Evolutionary conservation across 371 early-diverging fungal genomes (phyloP), one percentile per base, ranked within the genome.

Genomic region (Mucor ambiguus): DNA sequence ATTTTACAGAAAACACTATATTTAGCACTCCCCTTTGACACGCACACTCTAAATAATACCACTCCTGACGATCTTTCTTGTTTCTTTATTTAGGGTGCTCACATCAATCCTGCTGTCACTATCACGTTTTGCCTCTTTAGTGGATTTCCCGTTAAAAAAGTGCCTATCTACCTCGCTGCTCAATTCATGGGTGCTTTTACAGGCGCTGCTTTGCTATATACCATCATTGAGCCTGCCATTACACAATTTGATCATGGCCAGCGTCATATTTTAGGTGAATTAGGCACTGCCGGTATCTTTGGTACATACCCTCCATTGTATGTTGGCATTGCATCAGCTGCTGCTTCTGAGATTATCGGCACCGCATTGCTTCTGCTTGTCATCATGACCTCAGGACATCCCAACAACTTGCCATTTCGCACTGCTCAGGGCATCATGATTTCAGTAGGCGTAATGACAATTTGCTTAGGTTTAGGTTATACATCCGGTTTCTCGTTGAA

Each of bases 401-500:
- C 80, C 38, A 81, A 86, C 59, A 88, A 92, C 75, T 71, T 81
- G 18, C 90, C 91, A 7, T 87, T 90, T 55, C 69, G 77, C 28
- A 78, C 77, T 28, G 67, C 74, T 24, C 86, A 85, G 67, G 93
- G 92, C 18, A 72, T 91, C 30, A 78, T 88, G 64, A 78, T 95
- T 41, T 82, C 89, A 18, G 77, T 81, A 48, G 87, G 87, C 60
- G 77, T 87, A 68, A 66, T 71, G 26, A 66, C 74, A 8, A 72
- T 82, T 20, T 61, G 69, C 7, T 60, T 78, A 0, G 79, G 89
- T 44, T 76, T 90, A 55, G 90, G 89, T 20, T 89, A 87, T 82
- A 84, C 86, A 56, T 92, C 93, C 29, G 92, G 92, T 9, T 92
- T 89, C 56, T 91, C 91, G 20, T 76, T 96, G 57, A 96, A 96